phyloP scores from a whole-genome alignment of 768 basidiomycete genomes.

The Serendipita sp. region DNA sequence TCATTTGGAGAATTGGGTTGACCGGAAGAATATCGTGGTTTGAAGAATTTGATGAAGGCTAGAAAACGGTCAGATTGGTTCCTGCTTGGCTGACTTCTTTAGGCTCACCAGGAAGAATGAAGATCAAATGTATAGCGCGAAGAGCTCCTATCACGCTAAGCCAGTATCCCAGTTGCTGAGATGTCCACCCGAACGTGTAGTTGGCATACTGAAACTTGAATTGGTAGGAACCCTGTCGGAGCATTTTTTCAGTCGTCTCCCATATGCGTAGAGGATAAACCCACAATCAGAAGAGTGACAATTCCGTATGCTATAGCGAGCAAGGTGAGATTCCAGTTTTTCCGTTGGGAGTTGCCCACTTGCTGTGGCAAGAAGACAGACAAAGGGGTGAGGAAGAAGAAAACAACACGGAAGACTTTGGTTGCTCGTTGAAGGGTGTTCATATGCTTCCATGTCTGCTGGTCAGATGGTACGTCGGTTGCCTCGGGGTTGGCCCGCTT shows the following conservation, averaged over 20 bases:
- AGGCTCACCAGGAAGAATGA: slow-evolving; percentile 46
- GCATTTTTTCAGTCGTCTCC: neutral
- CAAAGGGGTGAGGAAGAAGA: slow-evolving; percentile 56
- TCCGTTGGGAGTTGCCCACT: slow-evolving; percentile 18
- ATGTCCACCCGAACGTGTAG: slow-evolving; percentile 45
- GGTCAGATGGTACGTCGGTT: neutral
- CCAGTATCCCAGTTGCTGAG: slow-evolving; percentile 70
- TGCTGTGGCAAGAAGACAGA: slow-evolving; percentile 39
- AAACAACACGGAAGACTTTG: slow-evolving; percentile 12
- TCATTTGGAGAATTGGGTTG: slow-evolving; percentile 7
- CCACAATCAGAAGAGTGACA: slow-evolving; percentile 30
- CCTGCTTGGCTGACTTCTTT: neutral
- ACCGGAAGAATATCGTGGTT: slow-evolving; percentile 24
- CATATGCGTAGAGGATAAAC: slow-evolving; percentile 14
- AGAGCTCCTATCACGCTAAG: slow-evolving; percentile 37
- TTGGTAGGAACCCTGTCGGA: slow-evolving; percentile 34
- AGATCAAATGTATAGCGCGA: slow-evolving; percentile 39
- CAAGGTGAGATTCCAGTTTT: slow-evolving; percentile 53
- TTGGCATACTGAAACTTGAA: slow-evolving; percentile 54
- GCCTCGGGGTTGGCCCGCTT: neutral
- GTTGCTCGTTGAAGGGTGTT: neutral
- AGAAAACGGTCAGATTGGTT: slow-evolving; percentile 22
- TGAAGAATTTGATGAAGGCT: slow-evolving; percentile 34
- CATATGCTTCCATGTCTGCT: neutral
- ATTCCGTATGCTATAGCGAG: slow-evolving; percentile 39